A percentile compares a stretch with the other conserved stretches of the same genome.
phyloP scores from a whole-genome alignment of 805 yeast genomes.

The Candida oleophila region DNA sequence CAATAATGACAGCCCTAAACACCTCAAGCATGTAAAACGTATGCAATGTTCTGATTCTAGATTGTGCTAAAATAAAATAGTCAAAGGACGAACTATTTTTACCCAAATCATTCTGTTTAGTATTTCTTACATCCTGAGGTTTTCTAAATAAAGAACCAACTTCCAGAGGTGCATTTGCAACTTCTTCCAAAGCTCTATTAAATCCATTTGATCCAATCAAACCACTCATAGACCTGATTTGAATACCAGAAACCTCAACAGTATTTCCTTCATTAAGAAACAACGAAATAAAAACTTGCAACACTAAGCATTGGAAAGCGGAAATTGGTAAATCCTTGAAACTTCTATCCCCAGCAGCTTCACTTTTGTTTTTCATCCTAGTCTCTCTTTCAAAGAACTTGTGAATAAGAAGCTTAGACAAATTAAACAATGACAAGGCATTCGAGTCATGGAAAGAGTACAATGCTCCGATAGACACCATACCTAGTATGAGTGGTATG shows the following conservation, averaged over 20 bases:
- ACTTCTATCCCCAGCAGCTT: background rate
- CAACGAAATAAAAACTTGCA: conserved; percentile 57
- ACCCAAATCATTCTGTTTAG: conserved; percentile 9
- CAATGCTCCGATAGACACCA: conserved; percentile 88
- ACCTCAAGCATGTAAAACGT: conserved; percentile 50
- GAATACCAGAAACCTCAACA: conserved; percentile 51
- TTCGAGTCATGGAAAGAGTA: conserved; percentile 78
- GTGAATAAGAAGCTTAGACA: conserved; percentile 66
- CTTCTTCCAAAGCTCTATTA: conserved; percentile 47
- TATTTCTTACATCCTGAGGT: background rate
- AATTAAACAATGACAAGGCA: conserved; percentile 67
- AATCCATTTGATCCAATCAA: conserved; percentile 53
- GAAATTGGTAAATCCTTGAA: conserved; percentile 55
- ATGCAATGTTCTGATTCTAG: conserved; percentile 54
- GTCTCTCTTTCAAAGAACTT: conserved; percentile 57
- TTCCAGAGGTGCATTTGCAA: background rate
- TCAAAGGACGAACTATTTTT: conserved; percentile 37
- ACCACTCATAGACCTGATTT: conserved; percentile 53
- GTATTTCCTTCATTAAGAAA: conserved; percentile 53
- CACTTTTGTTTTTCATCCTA: conserved; percentile 15
- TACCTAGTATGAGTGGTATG: conserved; percentile 69
- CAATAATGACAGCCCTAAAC: conserved; percentile 45
- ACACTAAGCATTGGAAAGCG: conserved; percentile 55
- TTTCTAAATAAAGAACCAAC: background rate
- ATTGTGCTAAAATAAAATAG: conserved; percentile 54